These are phyloP conservation scores for Chalciporus chontae DNA, from an alignment of 768 basidiomycete genomes.

Conservation along the genomic window DNA sequence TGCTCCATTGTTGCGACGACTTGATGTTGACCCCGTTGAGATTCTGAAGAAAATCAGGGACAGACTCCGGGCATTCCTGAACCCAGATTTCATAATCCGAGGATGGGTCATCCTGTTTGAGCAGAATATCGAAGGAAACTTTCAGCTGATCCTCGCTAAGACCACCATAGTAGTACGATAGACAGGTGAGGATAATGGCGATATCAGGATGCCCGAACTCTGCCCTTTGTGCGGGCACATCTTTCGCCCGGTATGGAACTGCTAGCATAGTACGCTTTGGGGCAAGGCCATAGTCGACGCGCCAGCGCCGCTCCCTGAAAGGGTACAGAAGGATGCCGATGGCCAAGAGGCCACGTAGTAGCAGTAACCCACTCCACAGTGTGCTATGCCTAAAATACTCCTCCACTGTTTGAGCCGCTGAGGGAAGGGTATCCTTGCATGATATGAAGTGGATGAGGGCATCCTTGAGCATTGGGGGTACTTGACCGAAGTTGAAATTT, in stretches of 20 bases:
- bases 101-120: conserved; percentile 19
- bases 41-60: conserved; percentile 15
- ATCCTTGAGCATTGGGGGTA: background rate
- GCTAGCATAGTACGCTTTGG: conserved; percentile 18
- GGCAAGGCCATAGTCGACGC: conserved; percentile 25
- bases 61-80: conserved; percentile 1
- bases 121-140: conserved; percentile 14
- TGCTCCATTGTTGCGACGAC: conserved; percentile 18
- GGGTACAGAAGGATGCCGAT: conserved; percentile 19
- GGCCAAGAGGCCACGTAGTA: conserved; percentile 26
- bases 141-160: conserved; percentile 17
- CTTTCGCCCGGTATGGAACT: conserved; percentile 29
- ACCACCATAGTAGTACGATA: conserved; percentile 28
- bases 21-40: conserved; percentile 25
- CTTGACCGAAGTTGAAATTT: conserved; percentile 8
- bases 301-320: conserved; percentile 25
- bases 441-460: conserved; percentile 11
- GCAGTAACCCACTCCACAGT: conserved; percentile 14
- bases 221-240: conserved; percentile 21
- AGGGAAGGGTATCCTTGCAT: background rate
- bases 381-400: background rate
- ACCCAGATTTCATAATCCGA: conserved; percentile 22
- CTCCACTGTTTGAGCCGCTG: background rate
- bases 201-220: conserved; percentile 30
- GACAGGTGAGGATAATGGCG: conserved; percentile 12